Conservation (phyloP, 495 filamentous ascomycete genomes). For the Tuber microsphaerosporum region DNA sequence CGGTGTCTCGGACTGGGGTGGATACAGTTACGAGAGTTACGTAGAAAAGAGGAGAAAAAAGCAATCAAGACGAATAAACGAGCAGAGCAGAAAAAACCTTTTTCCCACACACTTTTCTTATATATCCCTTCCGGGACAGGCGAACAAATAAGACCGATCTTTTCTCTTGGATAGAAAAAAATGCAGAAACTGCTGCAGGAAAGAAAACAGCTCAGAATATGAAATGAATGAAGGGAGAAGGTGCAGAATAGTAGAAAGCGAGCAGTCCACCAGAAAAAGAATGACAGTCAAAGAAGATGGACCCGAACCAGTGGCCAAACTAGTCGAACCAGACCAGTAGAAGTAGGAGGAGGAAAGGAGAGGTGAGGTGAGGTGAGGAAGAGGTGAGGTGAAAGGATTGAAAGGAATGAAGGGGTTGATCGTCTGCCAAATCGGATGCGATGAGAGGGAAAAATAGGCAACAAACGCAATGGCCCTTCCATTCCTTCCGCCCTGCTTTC, state of each 20-base stretch:
- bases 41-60: neutral
- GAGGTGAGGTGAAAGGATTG: neutral
- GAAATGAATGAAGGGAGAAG: neutral
- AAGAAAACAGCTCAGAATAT: neutral
- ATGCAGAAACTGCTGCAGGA: neutral
- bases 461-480: neutral
- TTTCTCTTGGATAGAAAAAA: neutral
- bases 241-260: neutral
- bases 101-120: neutral
- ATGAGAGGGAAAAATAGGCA: neutral
- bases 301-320: neutral
- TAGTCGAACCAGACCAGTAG: neutral
- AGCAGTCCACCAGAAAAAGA: neutral
- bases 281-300: neutral
- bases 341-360: neutral
- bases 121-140: neutral
- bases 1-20: slow-evolving; percentile 1
- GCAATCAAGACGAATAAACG: slow-evolving; percentile 4
- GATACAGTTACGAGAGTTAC: neutral
- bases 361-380: neutral
- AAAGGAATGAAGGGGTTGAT: neutral
- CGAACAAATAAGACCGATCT: neutral
- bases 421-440: neutral
- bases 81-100: neutral
- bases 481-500: neutral